These are phyloP conservation scores for Candida buenavistaensis DNA, from an alignment of 1,139 yeast species.

Conservation along the genomic window DNA sequence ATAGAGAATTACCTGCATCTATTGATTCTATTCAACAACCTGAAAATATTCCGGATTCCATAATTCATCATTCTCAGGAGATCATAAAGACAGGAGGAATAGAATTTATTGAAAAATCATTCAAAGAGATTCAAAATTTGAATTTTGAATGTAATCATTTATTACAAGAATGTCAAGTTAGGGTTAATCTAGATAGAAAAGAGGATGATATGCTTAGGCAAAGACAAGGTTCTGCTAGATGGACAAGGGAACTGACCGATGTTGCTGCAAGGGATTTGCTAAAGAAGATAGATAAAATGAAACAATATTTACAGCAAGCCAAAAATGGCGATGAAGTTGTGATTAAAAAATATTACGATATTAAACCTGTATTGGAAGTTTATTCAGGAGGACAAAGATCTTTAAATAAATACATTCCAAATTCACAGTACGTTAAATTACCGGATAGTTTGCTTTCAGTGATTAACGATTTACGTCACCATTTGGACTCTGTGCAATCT, in stretches of 20 bases:
- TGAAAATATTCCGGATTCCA: constrained; percentile 58
- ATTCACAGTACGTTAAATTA: constrained; percentile 40
- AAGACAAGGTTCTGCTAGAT: constrained; percentile 47
- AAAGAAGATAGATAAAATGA: constrained; percentile 43
- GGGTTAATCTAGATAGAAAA: constrained; percentile 50
- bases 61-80: constrained; percentile 56
- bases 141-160: constrained; percentile 41
- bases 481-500: constrained; percentile 24
- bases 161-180: constrained; percentile 43
- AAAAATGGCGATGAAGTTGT: constrained; percentile 59
- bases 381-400: constrained; percentile 44
- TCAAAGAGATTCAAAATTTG: constrained; percentile 46
- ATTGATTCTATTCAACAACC: constrained; percentile 67
- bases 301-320: constrained; percentile 58
- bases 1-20: constrained; percentile 57
- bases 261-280: constrained; percentile 38
- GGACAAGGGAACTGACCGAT: constrained; percentile 47
- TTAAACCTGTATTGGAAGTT: constrained; percentile 44
- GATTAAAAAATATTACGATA: constrained; percentile 39
- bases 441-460: constrained; percentile 38
- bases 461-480: constrained; percentile 44
- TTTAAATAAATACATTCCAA: constrained; percentile 52
- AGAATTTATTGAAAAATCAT: constrained; percentile 37
- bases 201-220: constrained; percentile 56
- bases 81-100: constrained; percentile 59